Percentiles rank a stretch among this genome's conserved stretches.
phyloP scores from a whole-genome alignment of 2,329 filamentous ascomycete species.

The Coleophoma cylindrospora region DNA sequence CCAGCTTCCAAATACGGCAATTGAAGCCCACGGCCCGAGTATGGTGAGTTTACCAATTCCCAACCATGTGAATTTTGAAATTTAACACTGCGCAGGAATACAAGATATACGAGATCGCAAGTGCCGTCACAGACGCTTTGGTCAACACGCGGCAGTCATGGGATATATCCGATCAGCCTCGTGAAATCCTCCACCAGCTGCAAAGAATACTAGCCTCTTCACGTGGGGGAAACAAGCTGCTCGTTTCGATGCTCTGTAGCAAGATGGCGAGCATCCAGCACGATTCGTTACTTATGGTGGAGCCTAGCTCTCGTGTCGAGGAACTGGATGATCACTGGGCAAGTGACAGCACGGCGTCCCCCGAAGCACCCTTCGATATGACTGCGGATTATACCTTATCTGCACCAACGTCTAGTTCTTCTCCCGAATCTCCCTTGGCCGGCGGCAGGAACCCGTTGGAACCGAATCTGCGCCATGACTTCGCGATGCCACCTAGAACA shows the following conservation, averaged over 20 bases:
- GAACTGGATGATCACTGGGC: slow-evolving; percentile 1
- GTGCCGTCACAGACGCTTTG: slow-evolving; percentile 34
- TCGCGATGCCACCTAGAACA: neutral
- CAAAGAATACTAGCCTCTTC: slow-evolving; percentile 35
- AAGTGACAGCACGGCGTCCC: neutral
- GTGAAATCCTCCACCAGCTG: slow-evolving; percentile 31
- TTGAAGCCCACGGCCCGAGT: slow-evolving; percentile 43
- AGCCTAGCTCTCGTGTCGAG: slow-evolving; percentile 4
- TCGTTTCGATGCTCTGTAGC: slow-evolving; percentile 29
- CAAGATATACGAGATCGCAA: slow-evolving; percentile 42
- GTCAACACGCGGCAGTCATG: slow-evolving; percentile 10
- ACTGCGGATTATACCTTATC: neutral
- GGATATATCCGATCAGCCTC: slow-evolving; percentile 20
- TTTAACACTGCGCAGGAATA: slow-evolving; percentile 24
- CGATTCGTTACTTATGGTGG: neutral
- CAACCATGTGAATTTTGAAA: neutral
- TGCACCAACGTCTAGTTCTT: neutral
- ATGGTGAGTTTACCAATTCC: slow-evolving; percentile 24
- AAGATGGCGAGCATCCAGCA: slow-evolving; percentile 12
- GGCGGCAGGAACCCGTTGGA: neutral
- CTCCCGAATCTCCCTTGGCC: neutral
- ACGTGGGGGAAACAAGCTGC: slow-evolving; percentile 35
- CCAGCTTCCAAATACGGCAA: slow-evolving; percentile 37
- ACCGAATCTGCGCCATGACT: neutral
- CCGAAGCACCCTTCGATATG: slow-evolving; percentile 1